phyloP scores from a whole-genome alignment of 2,329 filamentous ascomycete genomes.

The Neocatenulostroma microsporum region DNA sequence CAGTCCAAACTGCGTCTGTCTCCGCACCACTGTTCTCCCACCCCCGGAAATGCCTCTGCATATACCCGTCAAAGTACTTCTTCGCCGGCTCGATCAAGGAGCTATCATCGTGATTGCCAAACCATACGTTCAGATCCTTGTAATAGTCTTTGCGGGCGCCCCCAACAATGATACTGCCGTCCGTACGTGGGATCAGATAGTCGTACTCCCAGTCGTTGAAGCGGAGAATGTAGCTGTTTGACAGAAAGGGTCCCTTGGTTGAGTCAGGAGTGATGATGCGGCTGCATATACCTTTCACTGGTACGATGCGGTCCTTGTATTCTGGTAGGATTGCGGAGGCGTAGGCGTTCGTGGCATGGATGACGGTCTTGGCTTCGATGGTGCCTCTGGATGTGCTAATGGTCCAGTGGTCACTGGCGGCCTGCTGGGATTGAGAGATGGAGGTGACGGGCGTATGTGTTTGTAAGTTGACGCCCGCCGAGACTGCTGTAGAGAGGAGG shows the following conservation, averaged over 20 bases:
- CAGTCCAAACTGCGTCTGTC: slow-evolving; percentile 35
- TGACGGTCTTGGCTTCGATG: too few relatives aligned
- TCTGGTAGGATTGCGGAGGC: slow-evolving; percentile 27
- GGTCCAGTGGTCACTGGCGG: too few relatives aligned
- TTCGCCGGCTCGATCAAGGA: slow-evolving; percentile 35
- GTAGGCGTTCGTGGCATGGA: slow-evolving; percentile 33
- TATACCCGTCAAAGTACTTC: slow-evolving; percentile 41
- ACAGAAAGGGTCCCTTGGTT: slow-evolving; percentile 11
- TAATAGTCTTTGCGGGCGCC: slow-evolving; percentile 33
- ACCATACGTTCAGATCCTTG: slow-evolving; percentile 34
- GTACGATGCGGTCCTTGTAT: slow-evolving; percentile 27
- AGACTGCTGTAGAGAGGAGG: slow-evolving; percentile 53
- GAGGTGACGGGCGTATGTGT: slow-evolving; percentile 55
- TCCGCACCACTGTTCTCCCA: slow-evolving; percentile 40
- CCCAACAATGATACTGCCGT: slow-evolving; percentile 39
- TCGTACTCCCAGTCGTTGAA: slow-evolving; percentile 14
- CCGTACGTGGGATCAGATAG: slow-evolving; percentile 37
- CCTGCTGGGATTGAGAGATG: too few relatives aligned
- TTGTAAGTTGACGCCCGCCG: slow-evolving; percentile 59
- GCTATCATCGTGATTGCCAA: slow-evolving; percentile 39
- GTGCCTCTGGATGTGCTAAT: too few relatives aligned
- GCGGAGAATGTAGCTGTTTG: slow-evolving; percentile 17
- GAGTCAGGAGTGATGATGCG: slow-evolving; percentile 16
- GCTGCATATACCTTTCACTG: slow-evolving; percentile 26
- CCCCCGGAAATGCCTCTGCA: slow-evolving; percentile 40